Conservation (phyloP, 2,329 filamentous ascomycete genomes). For the Phaeomoniella chlamydospora region DNA sequence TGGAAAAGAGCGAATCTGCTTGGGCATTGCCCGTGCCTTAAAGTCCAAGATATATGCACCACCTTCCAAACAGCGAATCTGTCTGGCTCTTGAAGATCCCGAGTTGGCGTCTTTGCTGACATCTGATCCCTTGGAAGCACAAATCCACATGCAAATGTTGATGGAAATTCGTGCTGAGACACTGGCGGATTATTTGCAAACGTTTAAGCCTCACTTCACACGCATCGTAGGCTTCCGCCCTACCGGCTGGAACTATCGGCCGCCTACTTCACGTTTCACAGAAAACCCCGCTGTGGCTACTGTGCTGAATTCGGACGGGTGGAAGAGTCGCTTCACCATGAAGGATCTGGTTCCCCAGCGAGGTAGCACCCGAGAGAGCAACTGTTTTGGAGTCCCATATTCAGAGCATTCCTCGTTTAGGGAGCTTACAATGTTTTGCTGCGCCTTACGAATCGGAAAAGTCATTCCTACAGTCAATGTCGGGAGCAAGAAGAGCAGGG, state of each 20-base stretch:
- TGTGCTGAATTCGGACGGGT: slow-evolving; percentile 52
- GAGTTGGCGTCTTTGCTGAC: slow-evolving; percentile 70
- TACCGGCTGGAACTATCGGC: slow-evolving; percentile 85
- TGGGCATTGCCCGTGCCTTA: slow-evolving; percentile 78
- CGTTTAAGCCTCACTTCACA: slow-evolving; percentile 67
- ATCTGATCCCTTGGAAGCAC: slow-evolving; percentile 63
- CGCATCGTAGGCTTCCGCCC: slow-evolving; percentile 84
- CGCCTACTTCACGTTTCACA: slow-evolving; percentile 47
- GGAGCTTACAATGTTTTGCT: slow-evolving; percentile 86
- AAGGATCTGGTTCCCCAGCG: slow-evolving; percentile 65
- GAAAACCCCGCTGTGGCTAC: slow-evolving; percentile 49
- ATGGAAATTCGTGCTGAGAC: slow-evolving; percentile 91
- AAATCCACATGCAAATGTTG: slow-evolving; percentile 94
- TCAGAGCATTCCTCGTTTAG: slow-evolving; percentile 91
- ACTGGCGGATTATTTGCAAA: slow-evolving; percentile 70
- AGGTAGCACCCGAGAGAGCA: slow-evolving; percentile 67
- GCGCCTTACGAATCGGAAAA: slow-evolving; percentile 71
- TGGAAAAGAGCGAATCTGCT: slow-evolving; percentile 89
- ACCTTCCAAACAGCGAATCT: slow-evolving; percentile 69
- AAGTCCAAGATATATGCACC: slow-evolving; percentile 81
- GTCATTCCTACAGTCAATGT: slow-evolving; percentile 90
- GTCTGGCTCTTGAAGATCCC: slow-evolving; percentile 68
- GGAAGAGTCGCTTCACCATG: slow-evolving; percentile 60
- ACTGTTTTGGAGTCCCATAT: slow-evolving; percentile 90
- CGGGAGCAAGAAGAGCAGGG: slow-evolving; percentile 47